Conservation (phyloP, 139 green algal genomes). For the Chlorella sp. region DNA sequence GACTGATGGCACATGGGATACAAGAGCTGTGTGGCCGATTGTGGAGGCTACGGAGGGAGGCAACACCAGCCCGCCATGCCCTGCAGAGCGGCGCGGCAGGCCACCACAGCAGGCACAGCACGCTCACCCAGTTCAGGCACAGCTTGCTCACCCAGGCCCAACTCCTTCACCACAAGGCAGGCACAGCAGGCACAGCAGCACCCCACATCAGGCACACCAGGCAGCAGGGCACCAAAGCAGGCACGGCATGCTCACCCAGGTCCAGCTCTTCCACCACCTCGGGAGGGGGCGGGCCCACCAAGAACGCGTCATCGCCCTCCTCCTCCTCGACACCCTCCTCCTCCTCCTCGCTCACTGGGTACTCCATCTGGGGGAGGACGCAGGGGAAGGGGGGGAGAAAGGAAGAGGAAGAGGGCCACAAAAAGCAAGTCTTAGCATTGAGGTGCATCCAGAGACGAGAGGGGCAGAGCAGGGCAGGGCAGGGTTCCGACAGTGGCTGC, state of each 20-base stretch:
- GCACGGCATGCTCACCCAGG: constrained; percentile 12
- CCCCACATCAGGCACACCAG: background rate
- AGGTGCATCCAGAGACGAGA: background rate
- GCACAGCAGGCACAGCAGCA: background rate
- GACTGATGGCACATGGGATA: too few relatives aligned
- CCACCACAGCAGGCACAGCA: constrained; percentile 76
- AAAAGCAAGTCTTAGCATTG: background rate
- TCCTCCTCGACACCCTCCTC: background rate
- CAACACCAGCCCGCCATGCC: background rate
- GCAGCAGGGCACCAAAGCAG: background rate
- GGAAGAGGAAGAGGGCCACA: background rate
- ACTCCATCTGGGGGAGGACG: constrained; percentile 9
- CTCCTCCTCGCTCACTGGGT: constrained; percentile 20
- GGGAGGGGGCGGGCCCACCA: constrained; percentile 77
- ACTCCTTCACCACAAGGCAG: constrained; percentile 43
- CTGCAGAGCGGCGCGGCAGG: background rate
- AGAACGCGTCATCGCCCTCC: constrained; percentile 48
- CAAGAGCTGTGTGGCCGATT: too few relatives aligned
- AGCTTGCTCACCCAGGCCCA: constrained; percentile 72
- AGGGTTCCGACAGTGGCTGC: background rate
- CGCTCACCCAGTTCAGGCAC: constrained; percentile 77
- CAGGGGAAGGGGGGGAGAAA: background rate
- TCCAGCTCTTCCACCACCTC: constrained; percentile 72
- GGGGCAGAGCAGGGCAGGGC: background rate
- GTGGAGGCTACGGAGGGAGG: too few relatives aligned